Evolutionary conservation across 148 eudicot species (phyloP), one percentile per base, ranked within the genome.

Genomic region (Linanthus parryae): DNA sequence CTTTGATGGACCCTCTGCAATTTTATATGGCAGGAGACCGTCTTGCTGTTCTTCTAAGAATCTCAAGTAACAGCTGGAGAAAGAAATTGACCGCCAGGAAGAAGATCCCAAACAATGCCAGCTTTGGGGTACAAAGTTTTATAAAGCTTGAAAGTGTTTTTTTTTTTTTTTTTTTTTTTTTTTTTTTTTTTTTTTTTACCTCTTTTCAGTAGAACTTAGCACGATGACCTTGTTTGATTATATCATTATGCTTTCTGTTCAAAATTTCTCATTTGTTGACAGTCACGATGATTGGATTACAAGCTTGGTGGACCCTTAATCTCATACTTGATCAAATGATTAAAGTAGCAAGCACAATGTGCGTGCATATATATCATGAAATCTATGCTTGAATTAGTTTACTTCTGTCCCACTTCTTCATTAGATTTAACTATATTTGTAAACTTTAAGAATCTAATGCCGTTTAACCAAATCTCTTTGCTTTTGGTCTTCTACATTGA

Each of bases 381-480:
- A 10, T 31, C 5, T 7, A 39, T 20, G 15, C 3, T 11, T 23
- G 48, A n/a, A 11, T 44, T 14, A 20, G 4, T 44, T 20, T 44
- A 41, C n/a, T 44, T 48, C 17, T n/a, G 15, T 48, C 10, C 34
- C 33, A n/a, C 14, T 19, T 22, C 2, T 8, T 5, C 5, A 11
- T 17, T 5, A 46, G 17, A 26, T 48, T 1, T 29, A 30, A 7
- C 17, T 49, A 17, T 17, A 7, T 17, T 49, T 11, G 4, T 8
- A 8, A 45, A 23, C 49, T 45, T 24, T 45, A 14, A 24, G 49
- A 45, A 45, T 45, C 49, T 45, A 45, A 28, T 30, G 23, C 19
- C 34, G 19, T 49, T 49, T 22, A 22, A 30, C 37, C 18, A 24
- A 7, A 28, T 48, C 28, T 28, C 13, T 15, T 51, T n/a, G n/a